Base-by-base conservation (phyloP, 2,329 filamentous ascomycete species). In the Apiospora pterosperma region DNA sequence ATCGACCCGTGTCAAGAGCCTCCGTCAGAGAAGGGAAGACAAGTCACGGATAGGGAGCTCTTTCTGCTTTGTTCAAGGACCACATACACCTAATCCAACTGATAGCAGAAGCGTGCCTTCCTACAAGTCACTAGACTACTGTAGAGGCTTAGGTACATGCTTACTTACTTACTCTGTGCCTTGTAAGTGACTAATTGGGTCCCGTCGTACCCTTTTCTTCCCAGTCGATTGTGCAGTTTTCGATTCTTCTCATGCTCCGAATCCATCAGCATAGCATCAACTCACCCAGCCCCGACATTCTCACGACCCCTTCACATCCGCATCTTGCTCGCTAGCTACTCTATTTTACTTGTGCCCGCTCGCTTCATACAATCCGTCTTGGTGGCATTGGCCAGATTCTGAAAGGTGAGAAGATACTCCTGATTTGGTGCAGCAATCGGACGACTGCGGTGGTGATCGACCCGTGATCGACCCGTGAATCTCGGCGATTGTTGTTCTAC, bases 281-380 rank as follows among this genome's bases (percentile, higher is more conserved):
- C 73, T 76, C 77, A 77, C 74, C 74, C 76, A 76, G 67, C 74
- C 73, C 67, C 69, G 66, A 63, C 73, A 73, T 73, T 74, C 73
- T 72, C 75, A 75, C 78, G 77, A 73, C 79, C 79, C 80, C 80
- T 81, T 80, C 76, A 74, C 75, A 74, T n/a, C 74, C 76, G 76
- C 81, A 82, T 82, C 80, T 86, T 86, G 84, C 82, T 85, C 77
- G 80, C 82, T 85, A 86, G 81, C 82, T 84, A 81, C 81, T 82
- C 82, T 81, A 84, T 85, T 81, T 83, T 83, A 82, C 80, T 83
- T 82, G 79, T 79, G 74, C 76, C 76, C 80, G 75, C 81, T 85
- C 82, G 80, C 83, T 86, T 84, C 80, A 81, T 81, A 75, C 78
- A 79, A 79, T 75, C 77, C 76, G 78, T 80, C 81, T 81, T 84